Evolutionary conservation across 2,329 filamentous ascomycete genomes (phyloP).

Genomic region (Cladobotryum mycophilum): DNA sequence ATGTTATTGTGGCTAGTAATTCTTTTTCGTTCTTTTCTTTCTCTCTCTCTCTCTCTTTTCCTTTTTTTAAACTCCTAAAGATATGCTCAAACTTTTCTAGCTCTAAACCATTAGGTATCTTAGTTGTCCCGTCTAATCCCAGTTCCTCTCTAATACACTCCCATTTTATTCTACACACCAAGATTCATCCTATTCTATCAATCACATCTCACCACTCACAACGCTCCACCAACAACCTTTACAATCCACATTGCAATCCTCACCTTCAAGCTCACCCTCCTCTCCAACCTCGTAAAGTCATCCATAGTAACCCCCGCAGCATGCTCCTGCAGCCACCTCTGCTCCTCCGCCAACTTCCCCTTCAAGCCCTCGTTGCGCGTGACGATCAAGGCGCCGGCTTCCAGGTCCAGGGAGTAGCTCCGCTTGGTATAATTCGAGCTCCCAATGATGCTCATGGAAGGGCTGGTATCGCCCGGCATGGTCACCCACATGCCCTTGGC

Average conservation of each 20-base stretch:
- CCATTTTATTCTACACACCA: too few relatives aligned
- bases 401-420: conserved; percentile 86
- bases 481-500: conserved; percentile 94
- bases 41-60: too few relatives aligned
- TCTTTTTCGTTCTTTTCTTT: too few relatives aligned
- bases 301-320: conserved; percentile 62
- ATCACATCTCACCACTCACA: conserved; percentile 41
- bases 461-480: conserved; percentile 57
- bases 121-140: too few relatives aligned
- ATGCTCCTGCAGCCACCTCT: conserved; percentile 71
- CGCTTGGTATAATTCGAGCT: conserved; percentile 95
- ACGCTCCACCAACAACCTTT: conserved; percentile 74
- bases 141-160: too few relatives aligned
- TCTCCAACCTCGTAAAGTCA: conserved; percentile 74
- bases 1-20: too few relatives aligned
- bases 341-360: conserved; percentile 68
- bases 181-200: too few relatives aligned
- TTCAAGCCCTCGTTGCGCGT: conserved; percentile 71
- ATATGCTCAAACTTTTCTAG: too few relatives aligned
- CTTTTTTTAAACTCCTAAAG: too few relatives aligned
- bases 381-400: conserved; percentile 80
- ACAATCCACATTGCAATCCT: conserved; percentile 93
- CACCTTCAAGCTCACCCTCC: conserved; percentile 80
- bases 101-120: too few relatives aligned
- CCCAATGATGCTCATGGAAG: conserved; percentile 76